Conservation (phyloP, 257 asterid genomes). For the Gentiana straminea region DNA sequence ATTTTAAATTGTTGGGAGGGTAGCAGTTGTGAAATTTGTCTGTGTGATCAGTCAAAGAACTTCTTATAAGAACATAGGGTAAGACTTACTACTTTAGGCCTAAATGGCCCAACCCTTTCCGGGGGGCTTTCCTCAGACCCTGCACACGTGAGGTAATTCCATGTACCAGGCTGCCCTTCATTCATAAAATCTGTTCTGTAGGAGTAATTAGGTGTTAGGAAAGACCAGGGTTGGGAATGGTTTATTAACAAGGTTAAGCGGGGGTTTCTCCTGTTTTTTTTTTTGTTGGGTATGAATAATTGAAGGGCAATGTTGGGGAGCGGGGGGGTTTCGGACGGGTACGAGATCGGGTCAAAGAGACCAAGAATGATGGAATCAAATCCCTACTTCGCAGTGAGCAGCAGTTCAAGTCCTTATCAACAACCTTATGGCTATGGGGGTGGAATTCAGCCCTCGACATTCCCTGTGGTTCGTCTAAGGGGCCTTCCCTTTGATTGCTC, state of each 20-base stretch:
- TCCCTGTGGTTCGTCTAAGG: conserved; percentile 84
- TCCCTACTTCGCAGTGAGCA: conserved; percentile 98
- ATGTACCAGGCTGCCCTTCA: too few species aligned
- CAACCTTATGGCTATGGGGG: conserved; percentile 30
- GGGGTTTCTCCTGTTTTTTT: conserved; percentile 44
- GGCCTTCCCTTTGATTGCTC: conserved; percentile 91
- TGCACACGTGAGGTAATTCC: too few species aligned
- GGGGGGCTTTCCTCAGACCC: too few species aligned
- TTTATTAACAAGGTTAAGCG: conserved; percentile 95
- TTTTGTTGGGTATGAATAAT: conserved; percentile 68
- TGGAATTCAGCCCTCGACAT: conserved; percentile 38
- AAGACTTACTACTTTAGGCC: too few species aligned
- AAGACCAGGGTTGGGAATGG: conserved; percentile 80
- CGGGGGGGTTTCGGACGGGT: conserved; percentile 99
- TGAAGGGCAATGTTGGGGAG: conserved; percentile 99
- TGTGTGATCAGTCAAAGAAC: too few species aligned
- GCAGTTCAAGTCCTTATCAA: conserved; percentile 45
- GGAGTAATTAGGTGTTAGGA: conserved; percentile 38
- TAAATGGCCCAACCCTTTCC: too few species aligned
- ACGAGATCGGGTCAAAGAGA: conserved; percentile 99
- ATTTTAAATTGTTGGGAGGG: too few species aligned
- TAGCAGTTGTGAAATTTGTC: too few species aligned
- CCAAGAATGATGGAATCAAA: conserved; percentile 99
- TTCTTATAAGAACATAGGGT: too few species aligned
- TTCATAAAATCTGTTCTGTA: too few species aligned